A percentile compares a stretch with the other conserved stretches of the same genome.
These are phyloP conservation scores for Pythium volutum DNA, from an alignment of 352 stramenopile species.

Conservation along the genomic window DNA sequence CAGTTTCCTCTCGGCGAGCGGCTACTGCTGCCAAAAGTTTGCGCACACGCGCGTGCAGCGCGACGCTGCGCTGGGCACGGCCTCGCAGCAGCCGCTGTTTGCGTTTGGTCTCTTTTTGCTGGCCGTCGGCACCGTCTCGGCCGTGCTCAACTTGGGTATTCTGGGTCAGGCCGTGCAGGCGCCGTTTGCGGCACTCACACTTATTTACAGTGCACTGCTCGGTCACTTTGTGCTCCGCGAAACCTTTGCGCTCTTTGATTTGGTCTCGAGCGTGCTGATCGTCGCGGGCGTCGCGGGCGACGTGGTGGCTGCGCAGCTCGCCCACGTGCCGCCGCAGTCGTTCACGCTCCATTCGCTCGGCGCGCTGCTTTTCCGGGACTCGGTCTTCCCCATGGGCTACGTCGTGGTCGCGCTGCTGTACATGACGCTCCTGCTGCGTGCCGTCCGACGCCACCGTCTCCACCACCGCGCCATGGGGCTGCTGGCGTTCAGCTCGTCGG, in stretches of 20 bases:
- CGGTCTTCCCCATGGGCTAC: constrained; percentile 54
- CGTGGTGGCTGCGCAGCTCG: constrained; percentile 53
- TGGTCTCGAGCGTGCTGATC: constrained; percentile 63
- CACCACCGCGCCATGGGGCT: constrained; percentile 51
- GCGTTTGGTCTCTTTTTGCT: constrained; percentile 54
- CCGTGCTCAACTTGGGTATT: constrained; percentile 68
- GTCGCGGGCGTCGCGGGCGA: constrained; percentile 56
- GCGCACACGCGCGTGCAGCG: constrained; percentile 56
- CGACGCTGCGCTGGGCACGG: constrained; percentile 47
- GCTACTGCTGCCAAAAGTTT: constrained; percentile 80
- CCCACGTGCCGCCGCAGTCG: constrained; percentile 37
- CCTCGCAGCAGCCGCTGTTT: constrained; percentile 61
- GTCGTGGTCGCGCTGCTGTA: constrained; percentile 45
- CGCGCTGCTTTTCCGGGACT: constrained; percentile 48
- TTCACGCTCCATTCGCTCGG: constrained; percentile 60
- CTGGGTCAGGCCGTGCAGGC: constrained; percentile 74
- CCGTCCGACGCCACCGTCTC: constrained; percentile 48
- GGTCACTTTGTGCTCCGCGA: constrained; percentile 64
- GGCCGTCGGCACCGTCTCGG: constrained; percentile 62
- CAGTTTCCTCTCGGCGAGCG: constrained; percentile 72
- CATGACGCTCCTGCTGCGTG: constrained; percentile 48
- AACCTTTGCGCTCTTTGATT: constrained; percentile 42
- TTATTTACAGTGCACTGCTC: constrained; percentile 76
- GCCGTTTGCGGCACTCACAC: constrained; percentile 73
- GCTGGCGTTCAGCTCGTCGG: constrained; percentile 68